Conservation (phyloP, 352 stramenopile species). For the Globisporangium lucens region DNA sequence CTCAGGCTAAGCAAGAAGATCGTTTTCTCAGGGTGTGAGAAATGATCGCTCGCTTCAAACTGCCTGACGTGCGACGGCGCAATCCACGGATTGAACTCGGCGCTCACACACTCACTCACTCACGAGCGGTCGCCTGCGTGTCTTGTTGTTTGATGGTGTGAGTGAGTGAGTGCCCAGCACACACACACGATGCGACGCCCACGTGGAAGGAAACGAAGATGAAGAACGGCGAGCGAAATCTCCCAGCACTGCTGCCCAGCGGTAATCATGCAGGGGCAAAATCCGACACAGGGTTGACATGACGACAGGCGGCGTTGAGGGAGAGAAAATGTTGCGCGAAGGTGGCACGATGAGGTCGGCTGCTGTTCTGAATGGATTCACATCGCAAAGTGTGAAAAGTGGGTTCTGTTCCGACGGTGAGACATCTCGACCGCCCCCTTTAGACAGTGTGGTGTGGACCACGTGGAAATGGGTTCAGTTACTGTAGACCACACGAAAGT, state of each 20-base stretch:
- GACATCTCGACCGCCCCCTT: background rate
- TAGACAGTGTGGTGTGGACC: background rate
- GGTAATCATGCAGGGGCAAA: slow-evolving; percentile 2
- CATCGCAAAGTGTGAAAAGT: no score
- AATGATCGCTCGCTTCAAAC: background rate
- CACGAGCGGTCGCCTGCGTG: background rate
- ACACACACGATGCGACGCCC: no score
- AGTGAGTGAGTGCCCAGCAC: background rate
- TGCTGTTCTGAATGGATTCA: slow-evolving; percentile 8
- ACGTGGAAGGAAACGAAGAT: background rate
- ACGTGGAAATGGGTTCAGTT: background rate
- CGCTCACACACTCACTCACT: no score
- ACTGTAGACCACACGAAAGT: background rate
- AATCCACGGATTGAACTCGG: background rate
- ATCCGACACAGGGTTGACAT: background rate
- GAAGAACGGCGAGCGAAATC: background rate
- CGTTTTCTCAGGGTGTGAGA: background rate
- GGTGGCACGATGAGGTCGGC: background rate
- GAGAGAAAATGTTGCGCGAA: slow-evolving; percentile 1
- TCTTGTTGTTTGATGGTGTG: background rate
- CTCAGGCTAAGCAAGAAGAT: background rate
- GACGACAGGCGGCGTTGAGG: background rate
- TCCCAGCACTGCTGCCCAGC: background rate
- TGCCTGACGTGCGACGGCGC: background rate
- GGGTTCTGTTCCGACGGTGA: background rate